phyloP scores from a whole-genome alignment of 1,139 yeast species.

The Hyphopichia fennica region DNA sequence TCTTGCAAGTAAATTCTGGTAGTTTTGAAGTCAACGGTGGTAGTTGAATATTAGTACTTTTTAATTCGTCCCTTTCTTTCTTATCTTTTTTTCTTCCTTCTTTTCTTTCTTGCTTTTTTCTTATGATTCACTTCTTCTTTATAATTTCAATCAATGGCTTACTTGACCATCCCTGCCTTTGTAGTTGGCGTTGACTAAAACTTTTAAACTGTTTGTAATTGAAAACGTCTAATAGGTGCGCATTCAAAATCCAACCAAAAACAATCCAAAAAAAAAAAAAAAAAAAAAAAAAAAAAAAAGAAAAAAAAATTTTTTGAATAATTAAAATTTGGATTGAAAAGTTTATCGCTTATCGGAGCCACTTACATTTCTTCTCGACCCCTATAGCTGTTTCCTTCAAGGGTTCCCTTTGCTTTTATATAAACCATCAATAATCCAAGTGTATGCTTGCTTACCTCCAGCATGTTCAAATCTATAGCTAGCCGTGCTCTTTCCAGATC shows the following conservation, averaged over 20 bases:
- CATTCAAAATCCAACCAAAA: not conserved
- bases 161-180: too few species aligned
- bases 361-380: not conserved
- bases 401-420: too few species aligned
- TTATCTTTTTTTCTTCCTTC: not conserved
- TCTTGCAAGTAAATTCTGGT: slow-evolving; percentile 82
- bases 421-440: too few species aligned
- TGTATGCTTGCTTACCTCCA: not conserved
- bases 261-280: not conserved
- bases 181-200: too few species aligned
- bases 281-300: slow-evolving; percentile 1
- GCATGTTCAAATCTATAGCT: slow-evolving; percentile 6
- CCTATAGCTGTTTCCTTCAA: not conserved
- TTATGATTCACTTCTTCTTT: not conserved
- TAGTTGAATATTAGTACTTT: slow-evolving; percentile 16
- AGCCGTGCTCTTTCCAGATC: not conserved
- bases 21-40: slow-evolving; percentile 64
- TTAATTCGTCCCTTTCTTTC: too few species aligned
- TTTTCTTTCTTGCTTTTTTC: not conserved
- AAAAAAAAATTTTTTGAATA: not conserved
- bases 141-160: too few species aligned
- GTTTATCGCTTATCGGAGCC: not conserved
- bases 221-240: not conserved
- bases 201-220: slow-evolving; percentile 1
- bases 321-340: not conserved